Evolutionary conservation across 2,329 filamentous ascomycete species (phyloP).

Genomic region (Scolecobasidium constrictum): DNA sequence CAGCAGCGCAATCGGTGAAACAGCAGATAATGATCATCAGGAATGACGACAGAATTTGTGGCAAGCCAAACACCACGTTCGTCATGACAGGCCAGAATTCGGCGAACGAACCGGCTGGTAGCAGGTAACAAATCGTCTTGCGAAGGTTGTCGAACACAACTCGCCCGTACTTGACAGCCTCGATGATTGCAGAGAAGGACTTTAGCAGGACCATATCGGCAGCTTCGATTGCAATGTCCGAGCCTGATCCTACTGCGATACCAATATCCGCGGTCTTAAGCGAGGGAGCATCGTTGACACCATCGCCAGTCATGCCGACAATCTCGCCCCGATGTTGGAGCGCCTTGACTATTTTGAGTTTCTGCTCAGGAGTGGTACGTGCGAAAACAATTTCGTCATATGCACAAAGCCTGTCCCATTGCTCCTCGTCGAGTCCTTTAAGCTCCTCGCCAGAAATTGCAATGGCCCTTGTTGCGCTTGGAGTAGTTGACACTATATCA

Average conservation of each 20-base stretch:
- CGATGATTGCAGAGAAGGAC: slow-evolving; percentile 59
- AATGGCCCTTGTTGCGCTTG: slow-evolving; percentile 1
- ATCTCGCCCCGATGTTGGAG: slow-evolving; percentile 52
- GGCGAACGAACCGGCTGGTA: slow-evolving; percentile 62
- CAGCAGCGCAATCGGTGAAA: slow-evolving; percentile 66
- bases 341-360: slow-evolving; percentile 67
- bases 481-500: slow-evolving; percentile 31
- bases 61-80: slow-evolving; percentile 60
- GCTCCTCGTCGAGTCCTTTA: slow-evolving; percentile 50
- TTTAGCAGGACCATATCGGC: slow-evolving; percentile 55
- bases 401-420: slow-evolving; percentile 55
- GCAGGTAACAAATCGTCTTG: slow-evolving; percentile 64
- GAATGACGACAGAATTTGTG: slow-evolving; percentile 62
- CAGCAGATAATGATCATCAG: slow-evolving; percentile 53
- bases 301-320: slow-evolving; percentile 43
- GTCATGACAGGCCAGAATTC: slow-evolving; percentile 70
- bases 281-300: slow-evolving; percentile 41
- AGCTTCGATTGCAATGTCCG: slow-evolving; percentile 51
- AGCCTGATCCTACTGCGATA: slow-evolving; percentile 45
- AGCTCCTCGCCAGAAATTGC: slow-evolving; percentile 37
- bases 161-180: slow-evolving; percentile 61
- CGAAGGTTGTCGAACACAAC: slow-evolving; percentile 71
- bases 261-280: slow-evolving; percentile 49
- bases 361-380: slow-evolving; percentile 67
- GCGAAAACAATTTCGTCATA: slow-evolving; percentile 70